Base-by-base conservation (phyloP, 495 filamentous ascomycete species). In the Terfezia boudieri region DNA sequence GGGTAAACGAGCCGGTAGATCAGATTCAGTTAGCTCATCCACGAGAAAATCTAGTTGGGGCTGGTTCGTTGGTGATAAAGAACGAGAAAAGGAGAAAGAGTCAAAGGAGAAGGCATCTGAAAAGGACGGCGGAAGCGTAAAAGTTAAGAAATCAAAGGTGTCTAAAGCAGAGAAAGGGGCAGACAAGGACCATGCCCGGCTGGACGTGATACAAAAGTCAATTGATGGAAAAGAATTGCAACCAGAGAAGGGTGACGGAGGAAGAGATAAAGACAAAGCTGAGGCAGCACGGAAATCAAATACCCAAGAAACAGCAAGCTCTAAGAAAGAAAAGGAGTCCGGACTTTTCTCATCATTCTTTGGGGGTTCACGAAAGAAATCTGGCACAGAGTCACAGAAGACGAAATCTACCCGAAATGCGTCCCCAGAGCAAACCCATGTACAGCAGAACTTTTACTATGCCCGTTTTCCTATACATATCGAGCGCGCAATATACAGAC, bases 401-500 rank as follows among this genome's bases (percentile, higher is more conserved):
- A 82, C 84, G 64, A 92, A 90, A 69, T 82, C 81, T 4, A 71
- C 74, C 38, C 80, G 84, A 38, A 80, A 77, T 12, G 70, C 85
- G 12, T 90, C 89, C 9, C 87, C 88, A 8, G 87, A 94, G 20
- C 84, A 82, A 9, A 71, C 74, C 17, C 74, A 77, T 52, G 75
- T 76, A 52, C 71, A 77, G 26, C 75, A 92, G 50, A 79, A 77
- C 57, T 80, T 88, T 16, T 92, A 86, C 57, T 99, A 89, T 84
- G 93, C 86, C 4, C 76, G 90, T 38, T 99, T 99, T 61, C 83
- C 86, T 1, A 89, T 99, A 56, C 72, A 95, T 49, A 90, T 96
- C 69, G 90, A 99, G 68, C 74, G 92, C 50, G 92, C 90, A 36
- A 99, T 99, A 55, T 99, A 99, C 65, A 76, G 90, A 53, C 94